Conservation (phyloP, 192 early-diverging fungal genomes). For the Cetraspora pellucida region DNA sequence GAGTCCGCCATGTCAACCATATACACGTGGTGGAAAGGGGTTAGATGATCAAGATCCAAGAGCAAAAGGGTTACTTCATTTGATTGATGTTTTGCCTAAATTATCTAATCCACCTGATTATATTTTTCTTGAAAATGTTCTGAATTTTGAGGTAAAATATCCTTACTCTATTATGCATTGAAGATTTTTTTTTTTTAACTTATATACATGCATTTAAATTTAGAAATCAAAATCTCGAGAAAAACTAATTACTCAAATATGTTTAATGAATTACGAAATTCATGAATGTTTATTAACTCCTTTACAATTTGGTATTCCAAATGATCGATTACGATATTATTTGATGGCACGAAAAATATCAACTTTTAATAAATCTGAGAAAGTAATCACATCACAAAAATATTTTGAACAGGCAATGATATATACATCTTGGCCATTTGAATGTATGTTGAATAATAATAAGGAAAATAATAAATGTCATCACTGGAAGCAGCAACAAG, state of each 20-base stretch:
- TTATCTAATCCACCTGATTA: conserved; percentile 56
- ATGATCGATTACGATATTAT: conserved; percentile 76
- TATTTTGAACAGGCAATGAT: conserved; percentile 37
- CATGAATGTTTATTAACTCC: conserved; percentile 75
- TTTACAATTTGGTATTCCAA: conserved; percentile 74
- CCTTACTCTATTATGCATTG: background rate
- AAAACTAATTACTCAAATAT: conserved; percentile 56
- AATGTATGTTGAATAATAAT: background rate
- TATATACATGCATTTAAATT: background rate
- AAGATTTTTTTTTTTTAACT: background rate
- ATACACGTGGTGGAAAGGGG: conserved; percentile 76
- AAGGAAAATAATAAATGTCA: background rate
- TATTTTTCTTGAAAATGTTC: conserved; percentile 79
- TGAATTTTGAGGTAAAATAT: conserved; percentile 68
- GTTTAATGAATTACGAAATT: conserved; percentile 59
- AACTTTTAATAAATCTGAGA: background rate
- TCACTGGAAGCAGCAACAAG: background rate
- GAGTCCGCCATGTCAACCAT: conserved; percentile 90
- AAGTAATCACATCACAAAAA: background rate
- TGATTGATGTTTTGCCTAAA: conserved; percentile 63
- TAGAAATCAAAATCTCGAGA: conserved; percentile 64
- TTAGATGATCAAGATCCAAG: conserved; percentile 74
- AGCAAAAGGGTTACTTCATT: conserved; percentile 71
- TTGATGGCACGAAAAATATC: conserved; percentile 52
- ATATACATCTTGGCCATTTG: conserved; percentile 52